Base-by-base conservation (phyloP, 805 yeast genomes). In the Yamadazyma laniorum region DNA sequence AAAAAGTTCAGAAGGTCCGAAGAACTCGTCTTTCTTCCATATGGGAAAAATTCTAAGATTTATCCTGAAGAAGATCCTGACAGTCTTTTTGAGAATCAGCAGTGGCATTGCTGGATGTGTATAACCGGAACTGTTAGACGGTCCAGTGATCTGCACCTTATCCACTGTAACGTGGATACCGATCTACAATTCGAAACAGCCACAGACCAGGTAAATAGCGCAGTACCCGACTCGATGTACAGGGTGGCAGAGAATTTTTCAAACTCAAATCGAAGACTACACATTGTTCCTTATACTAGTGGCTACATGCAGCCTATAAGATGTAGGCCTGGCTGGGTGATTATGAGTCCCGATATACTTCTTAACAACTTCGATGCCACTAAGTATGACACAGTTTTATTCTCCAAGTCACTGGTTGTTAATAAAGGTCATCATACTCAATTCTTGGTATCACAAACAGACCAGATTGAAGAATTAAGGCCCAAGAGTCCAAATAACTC, bases 71-170 rank as follows among this genome's bases (percentile, higher is more conserved):
- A 75, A 27, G 72, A 72, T 6, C 35, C 28, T 4, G 37, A 38
- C 3, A 52, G 62, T 2, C 55, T 85, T 18, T 70, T 85, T 39
- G 80, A 78, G 43, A 78, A 81, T 42, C 80, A 85, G 59, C 93
- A 85, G 61, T 90, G 96, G 96, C 97, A 91, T 62, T 90, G 97
- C 53, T 85, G 96, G 85, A 89, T 90, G 96, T 91, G 96, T 50
- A 85, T 90, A 37, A 90, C 95, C 2, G 97, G 97, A 2, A 90
- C 97, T 0, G 91, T 90, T 6, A 72, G 96, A 53, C 74, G 97
- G 51, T 78, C 95, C 2, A 79, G 81, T 0, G 97, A 90, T 61
- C 75, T 76, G 11, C 89, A 86, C 58, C 68, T 90, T 42, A 89
- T 90, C 44, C 95, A 90, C 57, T 91, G 97, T 63, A 90, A 90